These are phyloP conservation scores for Lithocarpus polystachyus DNA, from an alignment of 306 rosid genomes.

Conservation along the genomic window DNA sequence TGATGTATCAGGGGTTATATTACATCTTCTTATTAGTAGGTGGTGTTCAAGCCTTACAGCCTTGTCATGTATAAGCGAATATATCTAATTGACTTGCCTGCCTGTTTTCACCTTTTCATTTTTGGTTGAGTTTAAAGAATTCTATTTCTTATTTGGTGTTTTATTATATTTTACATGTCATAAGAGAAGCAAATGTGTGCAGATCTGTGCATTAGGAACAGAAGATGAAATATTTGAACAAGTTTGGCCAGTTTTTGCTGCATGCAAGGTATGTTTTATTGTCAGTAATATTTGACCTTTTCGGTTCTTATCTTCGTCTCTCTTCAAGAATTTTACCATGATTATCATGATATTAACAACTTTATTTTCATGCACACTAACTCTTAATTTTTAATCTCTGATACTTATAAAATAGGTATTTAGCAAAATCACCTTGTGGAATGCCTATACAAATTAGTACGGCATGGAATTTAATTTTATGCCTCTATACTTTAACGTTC, in stretches of 20 bases:
- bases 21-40: background rate
- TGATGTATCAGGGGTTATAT: background rate
- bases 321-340: background rate
- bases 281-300: background rate
- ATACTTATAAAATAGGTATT: background rate
- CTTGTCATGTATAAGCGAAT: background rate
- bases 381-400: background rate
- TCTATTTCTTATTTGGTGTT: background rate
- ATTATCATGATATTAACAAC: background rate
- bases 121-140: background rate
- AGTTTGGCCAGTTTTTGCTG: constrained; percentile 66
- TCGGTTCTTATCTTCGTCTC: background rate
- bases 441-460: too few relatives aligned
- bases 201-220: constrained; percentile 87
- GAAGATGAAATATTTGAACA: constrained; percentile 82
- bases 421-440: background rate
- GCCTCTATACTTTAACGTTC: too few relatives aligned
- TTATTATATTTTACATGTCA: background rate
- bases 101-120: background rate
- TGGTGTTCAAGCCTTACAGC: background rate
- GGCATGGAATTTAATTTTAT: too few relatives aligned
- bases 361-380: background rate
- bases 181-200: constrained; percentile 31
- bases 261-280: constrained; percentile 46
- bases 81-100: background rate